Conservation (phyloP, 805 yeast species). For the Vanderwaltozyma verrucispora region DNA sequence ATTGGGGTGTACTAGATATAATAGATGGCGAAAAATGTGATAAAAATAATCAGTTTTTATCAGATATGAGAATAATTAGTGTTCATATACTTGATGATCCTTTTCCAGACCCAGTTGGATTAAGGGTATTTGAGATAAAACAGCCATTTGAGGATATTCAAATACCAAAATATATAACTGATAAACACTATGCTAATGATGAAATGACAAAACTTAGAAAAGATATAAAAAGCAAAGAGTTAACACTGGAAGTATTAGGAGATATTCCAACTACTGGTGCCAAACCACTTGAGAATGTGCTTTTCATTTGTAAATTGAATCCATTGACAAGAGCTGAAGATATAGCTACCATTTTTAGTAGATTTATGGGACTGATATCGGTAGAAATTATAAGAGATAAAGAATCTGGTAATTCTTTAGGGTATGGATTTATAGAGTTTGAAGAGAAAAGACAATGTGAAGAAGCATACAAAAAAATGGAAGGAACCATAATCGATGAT, state of each 20-base stretch:
- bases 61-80: slow-evolving; percentile 1
- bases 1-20: not conserved
- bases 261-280: not conserved
- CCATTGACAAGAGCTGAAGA: slow-evolving; percentile 1
- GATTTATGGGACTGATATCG: slow-evolving; percentile 1
- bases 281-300: slow-evolving; percentile 1
- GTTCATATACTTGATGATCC: not conserved
- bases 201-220: not conserved
- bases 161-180: not conserved
- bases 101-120: slow-evolving; percentile 3
- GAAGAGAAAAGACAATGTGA: not conserved
- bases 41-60: not conserved
- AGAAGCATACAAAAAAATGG: slow-evolving; percentile 2
- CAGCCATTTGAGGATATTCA: not conserved
- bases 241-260: slow-evolving; percentile 1
- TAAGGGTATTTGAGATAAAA: not conserved
- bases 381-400: slow-evolving; percentile 1
- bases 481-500: slow-evolving; percentile 2
- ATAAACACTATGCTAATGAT: not conserved
- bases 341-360: slow-evolving; percentile 1
- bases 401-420: slow-evolving; percentile 1
- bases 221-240: slow-evolving; percentile 1
- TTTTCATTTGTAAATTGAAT: slow-evolving; percentile 3
- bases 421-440: slow-evolving; percentile 4
- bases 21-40: not conserved